These are phyloP conservation scores for Suillus tomentosus DNA, from an alignment of 768 basidiomycete genomes.

Conservation along the genomic window DNA sequence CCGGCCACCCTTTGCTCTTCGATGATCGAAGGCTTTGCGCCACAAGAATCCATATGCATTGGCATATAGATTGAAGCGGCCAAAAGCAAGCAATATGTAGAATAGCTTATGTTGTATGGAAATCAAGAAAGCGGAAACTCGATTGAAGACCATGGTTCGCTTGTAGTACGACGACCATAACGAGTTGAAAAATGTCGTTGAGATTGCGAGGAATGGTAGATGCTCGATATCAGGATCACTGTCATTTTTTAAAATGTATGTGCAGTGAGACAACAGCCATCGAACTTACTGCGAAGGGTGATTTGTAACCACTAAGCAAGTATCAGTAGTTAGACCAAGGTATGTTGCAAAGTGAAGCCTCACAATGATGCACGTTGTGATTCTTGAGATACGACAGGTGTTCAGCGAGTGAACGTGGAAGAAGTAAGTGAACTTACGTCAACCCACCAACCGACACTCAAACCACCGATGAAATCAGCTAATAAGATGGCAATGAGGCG, in stretches of 20 bases:
- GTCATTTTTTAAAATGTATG: constrained; percentile 3
- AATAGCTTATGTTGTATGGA: constrained; percentile 89
- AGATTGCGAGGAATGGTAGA: constrained; percentile 93
- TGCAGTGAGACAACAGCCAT: neutral
- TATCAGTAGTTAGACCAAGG: constrained; percentile 11
- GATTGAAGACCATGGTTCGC: constrained; percentile 79
- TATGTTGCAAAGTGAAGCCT: constrained; percentile 37
- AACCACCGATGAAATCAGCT: constrained; percentile 86
- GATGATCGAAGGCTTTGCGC: constrained; percentile 63
- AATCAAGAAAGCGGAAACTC: constrained; percentile 62
- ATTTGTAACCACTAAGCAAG: constrained; percentile 83
- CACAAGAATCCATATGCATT: constrained; percentile 80
- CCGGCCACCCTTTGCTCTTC: constrained; percentile 63
- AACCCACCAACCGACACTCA: constrained; percentile 98
- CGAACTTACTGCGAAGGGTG: constrained; percentile 86
- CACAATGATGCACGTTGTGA: constrained; percentile 95
- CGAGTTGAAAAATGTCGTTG: constrained; percentile 80
- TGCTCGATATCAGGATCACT: constrained; percentile 87
- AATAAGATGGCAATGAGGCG: constrained; percentile 76
- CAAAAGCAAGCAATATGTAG: constrained; percentile 87
- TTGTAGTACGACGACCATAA: constrained; percentile 96
- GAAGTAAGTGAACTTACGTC: constrained; percentile 63
- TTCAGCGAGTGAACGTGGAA: constrained; percentile 13
- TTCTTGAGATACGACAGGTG: constrained; percentile 48
- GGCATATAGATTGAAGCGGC: constrained; percentile 92